phyloP scores from a whole-genome alignment of 768 basidiomycete species.

The Lenzites betulinus region DNA sequence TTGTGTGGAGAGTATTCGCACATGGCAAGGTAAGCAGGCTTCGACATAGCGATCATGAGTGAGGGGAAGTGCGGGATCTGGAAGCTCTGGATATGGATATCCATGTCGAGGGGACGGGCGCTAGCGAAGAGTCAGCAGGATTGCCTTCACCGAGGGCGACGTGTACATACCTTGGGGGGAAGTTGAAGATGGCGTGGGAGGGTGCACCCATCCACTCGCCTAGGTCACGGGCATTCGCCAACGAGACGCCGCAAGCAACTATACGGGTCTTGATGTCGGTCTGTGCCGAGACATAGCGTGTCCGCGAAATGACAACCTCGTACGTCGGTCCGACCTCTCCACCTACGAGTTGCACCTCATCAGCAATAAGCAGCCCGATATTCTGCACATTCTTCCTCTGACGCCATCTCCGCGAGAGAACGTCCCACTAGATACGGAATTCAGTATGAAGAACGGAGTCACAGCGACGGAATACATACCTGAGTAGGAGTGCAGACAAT shows the following conservation, averaged over 20 bases:
- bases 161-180: constrained; percentile 75
- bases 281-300: constrained; percentile 95
- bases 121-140: constrained; percentile 39
- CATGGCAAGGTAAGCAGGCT: constrained; percentile 93
- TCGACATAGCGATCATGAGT: constrained; percentile 98
- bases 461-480: constrained; percentile 44
- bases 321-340: constrained; percentile 96
- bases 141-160: not conserved
- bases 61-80: constrained; percentile 97
- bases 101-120: constrained; percentile 95
- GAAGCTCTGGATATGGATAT: constrained; percentile 96
- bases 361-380: constrained; percentile 89
- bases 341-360: constrained; percentile 93
- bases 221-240: constrained; percentile 93
- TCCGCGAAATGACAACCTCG: constrained; percentile 93
- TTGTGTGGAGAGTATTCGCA: constrained; percentile 82
- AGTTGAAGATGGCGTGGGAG: constrained; percentile 96
- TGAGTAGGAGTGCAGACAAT: constrained; percentile 93
- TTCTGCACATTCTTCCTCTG: constrained; percentile 96
- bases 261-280: constrained; percentile 92
- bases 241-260: constrained; percentile 91
- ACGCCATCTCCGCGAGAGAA: constrained; percentile 92
- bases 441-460: constrained; percentile 3
- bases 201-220: constrained; percentile 98
- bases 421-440: constrained; percentile 73